A percentile compares a stretch with the other conserved stretches of the same genome.
phyloP scores from a whole-genome alignment of 2,329 filamentous ascomycete species.

The Diaporthe amygdali region DNA sequence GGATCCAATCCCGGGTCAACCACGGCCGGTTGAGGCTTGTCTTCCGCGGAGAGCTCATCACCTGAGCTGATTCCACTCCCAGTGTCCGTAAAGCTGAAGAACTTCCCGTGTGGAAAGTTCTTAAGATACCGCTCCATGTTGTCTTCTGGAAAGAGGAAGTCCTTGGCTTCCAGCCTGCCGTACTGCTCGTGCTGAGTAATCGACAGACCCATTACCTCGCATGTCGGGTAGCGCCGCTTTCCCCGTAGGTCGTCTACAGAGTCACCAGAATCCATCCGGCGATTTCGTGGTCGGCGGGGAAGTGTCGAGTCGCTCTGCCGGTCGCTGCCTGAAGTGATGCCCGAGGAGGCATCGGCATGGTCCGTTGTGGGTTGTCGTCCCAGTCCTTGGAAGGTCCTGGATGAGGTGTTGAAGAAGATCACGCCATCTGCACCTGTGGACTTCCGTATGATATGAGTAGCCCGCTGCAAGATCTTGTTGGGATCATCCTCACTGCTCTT shows the following conservation, averaged over 20 bases:
- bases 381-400: conserved; percentile 12
- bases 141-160: conserved; percentile 15
- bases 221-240: not conserved
- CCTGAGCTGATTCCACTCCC: conserved; percentile 4
- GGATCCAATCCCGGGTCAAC: not conserved
- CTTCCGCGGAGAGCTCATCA: conserved; percentile 17
- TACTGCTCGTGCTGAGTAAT: conserved; percentile 18
- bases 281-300: not conserved
- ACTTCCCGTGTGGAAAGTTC: conserved; percentile 17
- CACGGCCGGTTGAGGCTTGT: conserved; percentile 21
- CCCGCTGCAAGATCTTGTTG: conserved; percentile 40
- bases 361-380: not conserved
- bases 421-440: conserved; percentile 49
- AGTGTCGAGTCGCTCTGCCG: not conserved
- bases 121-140: conserved; percentile 18
- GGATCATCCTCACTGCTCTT: not conserved
- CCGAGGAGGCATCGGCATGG: conserved; percentile 10
- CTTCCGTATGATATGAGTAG: conserved; percentile 47
- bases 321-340: conserved; percentile 19
- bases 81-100: conserved; percentile 21
- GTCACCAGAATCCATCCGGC: conserved; percentile 4
- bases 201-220: conserved; percentile 17
- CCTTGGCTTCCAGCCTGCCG: conserved; percentile 1
- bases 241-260: conserved; percentile 5
- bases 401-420: conserved; percentile 33